These are phyloP conservation scores for Kodamaea sp. DNA, from an alignment of 1,139 yeast genomes.

Conservation along the genomic window DNA sequence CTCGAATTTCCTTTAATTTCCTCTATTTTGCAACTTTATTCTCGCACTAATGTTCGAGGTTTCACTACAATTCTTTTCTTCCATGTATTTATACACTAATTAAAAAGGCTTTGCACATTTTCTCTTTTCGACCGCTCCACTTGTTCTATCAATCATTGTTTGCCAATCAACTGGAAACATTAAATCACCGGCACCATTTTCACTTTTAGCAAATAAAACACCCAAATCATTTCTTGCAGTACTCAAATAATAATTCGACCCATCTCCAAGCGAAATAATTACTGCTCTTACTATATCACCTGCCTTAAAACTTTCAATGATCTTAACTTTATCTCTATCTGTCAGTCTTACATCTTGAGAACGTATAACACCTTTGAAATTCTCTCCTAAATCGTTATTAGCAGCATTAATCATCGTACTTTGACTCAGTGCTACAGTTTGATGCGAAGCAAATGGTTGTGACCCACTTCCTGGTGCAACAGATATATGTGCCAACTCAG, in stretches of 20 bases:
- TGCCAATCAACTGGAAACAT: conserved; percentile 97
- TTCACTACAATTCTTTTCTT: no score
- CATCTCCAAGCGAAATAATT: conserved; percentile 87
- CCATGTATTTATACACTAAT: neutral
- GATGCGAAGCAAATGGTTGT: conserved; percentile 36
- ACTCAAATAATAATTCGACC: conserved; percentile 80
- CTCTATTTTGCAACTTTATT: no score
- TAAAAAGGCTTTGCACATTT: conserved; percentile 90
- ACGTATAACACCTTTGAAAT: conserved; percentile 84
- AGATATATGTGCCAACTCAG: conserved; percentile 40
- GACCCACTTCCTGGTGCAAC: conserved; percentile 52
- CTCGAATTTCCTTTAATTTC: no score
- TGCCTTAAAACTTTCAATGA: conserved; percentile 77
- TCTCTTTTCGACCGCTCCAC: conserved; percentile 74
- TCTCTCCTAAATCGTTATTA: conserved; percentile 78
- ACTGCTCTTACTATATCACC: conserved; percentile 90
- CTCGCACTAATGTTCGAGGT: no score
- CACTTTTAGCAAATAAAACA: conserved; percentile 79
- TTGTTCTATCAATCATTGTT: conserved; percentile 75
- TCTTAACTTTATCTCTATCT: conserved; percentile 81
- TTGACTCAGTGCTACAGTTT: conserved; percentile 46
- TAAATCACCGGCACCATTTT: conserved; percentile 67
- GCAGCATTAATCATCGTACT: conserved; percentile 32
- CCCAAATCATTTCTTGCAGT: conserved; percentile 93
- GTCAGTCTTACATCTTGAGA: conserved; percentile 88